Conservation (phyloP, 2,329 filamentous ascomycete genomes). For the Tothia fuscella region DNA sequence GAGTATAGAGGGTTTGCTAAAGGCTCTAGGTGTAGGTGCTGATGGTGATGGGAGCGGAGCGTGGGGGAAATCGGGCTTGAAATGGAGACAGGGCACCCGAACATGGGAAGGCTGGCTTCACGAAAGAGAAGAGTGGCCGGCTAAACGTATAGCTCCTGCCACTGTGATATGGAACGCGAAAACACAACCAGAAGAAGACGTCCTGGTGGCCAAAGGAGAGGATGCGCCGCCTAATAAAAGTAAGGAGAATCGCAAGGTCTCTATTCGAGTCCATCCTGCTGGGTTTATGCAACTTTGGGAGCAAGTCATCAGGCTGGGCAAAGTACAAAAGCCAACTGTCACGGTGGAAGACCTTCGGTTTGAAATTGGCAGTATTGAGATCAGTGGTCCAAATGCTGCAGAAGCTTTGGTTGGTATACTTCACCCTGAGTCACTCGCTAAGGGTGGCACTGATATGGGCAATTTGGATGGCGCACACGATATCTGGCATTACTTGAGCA, state of each 20-base stretch:
- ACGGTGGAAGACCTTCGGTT: conserved; percentile 58
- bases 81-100: conserved; percentile 57
- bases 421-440: neutral
- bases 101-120: conserved; percentile 46
- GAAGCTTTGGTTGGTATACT: conserved; percentile 46
- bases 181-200: conserved; percentile 15
- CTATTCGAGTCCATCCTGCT: conserved; percentile 72
- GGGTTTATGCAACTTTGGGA: conserved; percentile 61
- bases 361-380: conserved; percentile 60
- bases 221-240: conserved; percentile 16
- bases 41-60: conserved; percentile 37
- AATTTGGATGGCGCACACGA: conserved; percentile 19
- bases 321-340: conserved; percentile 48
- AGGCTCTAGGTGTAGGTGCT: conserved; percentile 47
- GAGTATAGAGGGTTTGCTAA: conserved; percentile 55
- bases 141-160: conserved; percentile 54
- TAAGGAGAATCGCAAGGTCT: conserved; percentile 37
- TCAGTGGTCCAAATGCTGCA: conserved; percentile 63
- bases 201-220: conserved; percentile 17
- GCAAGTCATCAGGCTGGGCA: conserved; percentile 45
- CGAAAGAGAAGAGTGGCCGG: conserved; percentile 40
- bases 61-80: conserved; percentile 52
- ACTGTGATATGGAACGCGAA: conserved; percentile 62
- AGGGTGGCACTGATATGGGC: neutral
- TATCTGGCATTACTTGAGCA: conserved; percentile 17